These are phyloP conservation scores for Casuarina cunninghamiana DNA, from an alignment of 306 rosid species.

Conservation along the genomic window DNA sequence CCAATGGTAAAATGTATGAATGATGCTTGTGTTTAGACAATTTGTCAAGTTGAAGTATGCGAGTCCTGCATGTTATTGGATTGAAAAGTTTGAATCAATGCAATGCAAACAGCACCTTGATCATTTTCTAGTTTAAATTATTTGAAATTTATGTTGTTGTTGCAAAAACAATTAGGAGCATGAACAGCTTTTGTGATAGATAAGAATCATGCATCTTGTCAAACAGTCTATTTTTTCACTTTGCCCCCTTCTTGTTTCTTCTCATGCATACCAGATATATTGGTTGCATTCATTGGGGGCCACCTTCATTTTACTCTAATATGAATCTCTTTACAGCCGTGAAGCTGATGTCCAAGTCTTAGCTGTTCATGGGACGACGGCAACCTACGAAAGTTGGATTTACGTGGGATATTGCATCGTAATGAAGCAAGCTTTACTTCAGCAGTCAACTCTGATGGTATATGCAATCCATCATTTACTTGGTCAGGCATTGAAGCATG, in stretches of 20 bases:
- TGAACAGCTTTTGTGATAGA: not conserved
- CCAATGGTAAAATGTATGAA: not conserved
- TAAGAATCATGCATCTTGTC: not conserved
- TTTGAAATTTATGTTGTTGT: not conserved
- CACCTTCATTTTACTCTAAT: not conserved
- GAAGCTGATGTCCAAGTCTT: too few relatives aligned
- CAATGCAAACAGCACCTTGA: not conserved
- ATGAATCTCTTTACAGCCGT: too few relatives aligned
- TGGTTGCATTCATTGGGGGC: not conserved
- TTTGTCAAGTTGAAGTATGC: not conserved
- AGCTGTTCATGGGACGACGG: too few relatives aligned
- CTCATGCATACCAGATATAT: not conserved
- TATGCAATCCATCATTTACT: too few relatives aligned
- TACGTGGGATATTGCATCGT: too few relatives aligned
- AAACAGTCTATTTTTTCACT: not conserved
- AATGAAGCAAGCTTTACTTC: too few relatives aligned
- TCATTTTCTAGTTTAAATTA: not conserved
- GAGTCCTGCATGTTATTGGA: not conserved
- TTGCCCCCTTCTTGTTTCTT: not conserved
- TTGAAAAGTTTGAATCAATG: not conserved
- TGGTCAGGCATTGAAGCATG: too few relatives aligned
- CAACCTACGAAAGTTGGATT: too few relatives aligned
- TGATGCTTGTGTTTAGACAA: constrained; percentile 1
- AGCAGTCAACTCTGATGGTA: too few relatives aligned
- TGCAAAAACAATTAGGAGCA: not conserved